These are phyloP conservation scores for Bathelium albidoporum DNA, from an alignment of 495 filamentous ascomycete species.

Conservation along the genomic window DNA sequence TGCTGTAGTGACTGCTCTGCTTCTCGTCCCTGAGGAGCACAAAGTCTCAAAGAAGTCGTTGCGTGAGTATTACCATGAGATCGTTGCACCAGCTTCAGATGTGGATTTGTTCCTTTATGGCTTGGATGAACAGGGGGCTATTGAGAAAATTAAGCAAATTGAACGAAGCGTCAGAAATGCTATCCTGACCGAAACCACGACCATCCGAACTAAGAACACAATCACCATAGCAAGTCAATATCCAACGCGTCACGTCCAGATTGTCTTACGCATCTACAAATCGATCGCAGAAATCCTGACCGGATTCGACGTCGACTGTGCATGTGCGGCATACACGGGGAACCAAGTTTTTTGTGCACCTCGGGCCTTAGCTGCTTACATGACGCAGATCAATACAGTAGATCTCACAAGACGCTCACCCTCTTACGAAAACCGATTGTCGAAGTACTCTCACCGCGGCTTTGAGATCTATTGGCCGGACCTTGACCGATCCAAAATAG, in stretches of 20 bases:
- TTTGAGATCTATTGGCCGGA: constrained; percentile 73
- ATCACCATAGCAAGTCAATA: constrained; percentile 77
- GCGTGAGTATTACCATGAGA: constrained; percentile 68
- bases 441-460: constrained; percentile 72
- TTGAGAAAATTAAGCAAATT: constrained; percentile 74
- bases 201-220: constrained; percentile 69
- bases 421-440: constrained; percentile 78
- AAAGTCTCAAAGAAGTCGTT: constrained; percentile 52
- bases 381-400: constrained; percentile 70
- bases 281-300: constrained; percentile 71
- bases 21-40: constrained; percentile 59
- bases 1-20: constrained; percentile 60
- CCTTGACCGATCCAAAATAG: constrained; percentile 59
- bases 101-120: constrained; percentile 79
- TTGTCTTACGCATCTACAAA: constrained; percentile 75
- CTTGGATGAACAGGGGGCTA: constrained; percentile 56
- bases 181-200: constrained; percentile 65
- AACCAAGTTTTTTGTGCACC: constrained; percentile 63
- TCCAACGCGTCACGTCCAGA: constrained; percentile 69
- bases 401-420: constrained; percentile 70
- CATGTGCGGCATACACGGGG: constrained; percentile 69
- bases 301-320: constrained; percentile 78
- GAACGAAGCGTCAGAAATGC: constrained; percentile 58
- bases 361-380: constrained; percentile 58
- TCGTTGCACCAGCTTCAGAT: constrained; percentile 70